phyloP scores from a whole-genome alignment of 768 basidiomycete species.

The Boletus sp. region DNA sequence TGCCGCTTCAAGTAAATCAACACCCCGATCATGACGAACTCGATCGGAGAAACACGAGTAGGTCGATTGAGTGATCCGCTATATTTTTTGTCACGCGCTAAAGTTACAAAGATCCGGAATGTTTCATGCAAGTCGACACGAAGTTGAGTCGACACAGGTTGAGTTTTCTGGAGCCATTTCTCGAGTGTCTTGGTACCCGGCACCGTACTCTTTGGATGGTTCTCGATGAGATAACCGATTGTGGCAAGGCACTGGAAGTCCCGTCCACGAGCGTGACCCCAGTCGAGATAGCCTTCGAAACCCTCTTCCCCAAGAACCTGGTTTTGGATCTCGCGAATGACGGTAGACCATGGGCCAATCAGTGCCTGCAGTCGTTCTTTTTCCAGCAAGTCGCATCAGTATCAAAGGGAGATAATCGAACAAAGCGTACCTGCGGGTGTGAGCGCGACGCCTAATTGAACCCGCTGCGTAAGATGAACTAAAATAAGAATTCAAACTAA shows the following conservation, averaged over 20 bases:
- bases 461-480: constrained; percentile 36
- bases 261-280: constrained; percentile 44
- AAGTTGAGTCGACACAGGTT: constrained; percentile 28
- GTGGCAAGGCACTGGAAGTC: constrained; percentile 48
- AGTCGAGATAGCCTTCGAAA: constrained; percentile 39
- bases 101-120: constrained; percentile 34
- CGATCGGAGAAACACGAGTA: constrained; percentile 40
- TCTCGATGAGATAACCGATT: constrained; percentile 33
- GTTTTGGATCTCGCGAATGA: constrained; percentile 42
- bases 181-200: constrained; percentile 32
- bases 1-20: constrained; percentile 39
- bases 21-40: constrained; percentile 45
- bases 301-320: constrained; percentile 36
- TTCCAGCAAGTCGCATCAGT: background rate
- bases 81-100: constrained; percentile 34
- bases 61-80: constrained; percentile 34
- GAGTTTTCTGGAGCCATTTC: constrained; percentile 35
- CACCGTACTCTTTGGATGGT: constrained; percentile 26
- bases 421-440: constrained; percentile 43
- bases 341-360: constrained; percentile 43
- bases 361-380: constrained; percentile 51
- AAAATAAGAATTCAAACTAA: background rate
- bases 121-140: constrained; percentile 31
- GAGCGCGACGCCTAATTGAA: constrained; percentile 51
- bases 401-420: background rate